phyloP scores from a whole-genome alignment of 2,329 filamentous ascomycete species.

The Colletotrichum caudatum region DNA sequence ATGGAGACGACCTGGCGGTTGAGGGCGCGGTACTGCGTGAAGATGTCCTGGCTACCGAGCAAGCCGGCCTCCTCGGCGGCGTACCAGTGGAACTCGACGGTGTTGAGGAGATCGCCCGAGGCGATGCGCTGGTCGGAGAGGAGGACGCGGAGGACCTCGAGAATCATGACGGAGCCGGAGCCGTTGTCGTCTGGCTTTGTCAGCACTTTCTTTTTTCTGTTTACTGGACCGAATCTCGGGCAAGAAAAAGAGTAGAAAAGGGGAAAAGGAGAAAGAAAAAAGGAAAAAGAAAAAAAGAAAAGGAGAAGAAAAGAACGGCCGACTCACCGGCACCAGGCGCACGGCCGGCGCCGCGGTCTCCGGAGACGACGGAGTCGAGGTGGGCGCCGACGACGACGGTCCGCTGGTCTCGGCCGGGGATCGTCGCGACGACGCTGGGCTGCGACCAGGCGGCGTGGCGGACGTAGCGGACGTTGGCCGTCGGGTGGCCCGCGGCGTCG shows the following conservation, averaged over 20 bases:
- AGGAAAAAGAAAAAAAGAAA: too few relatives aligned
- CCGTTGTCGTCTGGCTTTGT: slow-evolving; percentile 74
- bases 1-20: slow-evolving; percentile 54
- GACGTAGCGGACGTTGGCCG: slow-evolving; percentile 74
- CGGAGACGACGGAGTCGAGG: slow-evolving; percentile 84
- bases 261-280: too few relatives aligned
- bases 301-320: background rate
- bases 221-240: background rate
- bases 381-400: slow-evolving; percentile 84
- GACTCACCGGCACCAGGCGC: slow-evolving; percentile 71
- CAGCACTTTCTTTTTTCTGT: too few relatives aligned
- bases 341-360: slow-evolving; percentile 75
- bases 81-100: slow-evolving; percentile 90
- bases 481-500: slow-evolving; percentile 68
- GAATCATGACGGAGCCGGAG: slow-evolving; percentile 81
- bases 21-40: slow-evolving; percentile 51
- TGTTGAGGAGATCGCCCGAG: slow-evolving; percentile 74
- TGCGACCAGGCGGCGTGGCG: slow-evolving; percentile 77
- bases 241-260: too few relatives aligned
- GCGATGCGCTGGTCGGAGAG: slow-evolving; percentile 72
- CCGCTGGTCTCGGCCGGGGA: slow-evolving; percentile 75
- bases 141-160: slow-evolving; percentile 81
- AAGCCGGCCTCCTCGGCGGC: slow-evolving; percentile 84
- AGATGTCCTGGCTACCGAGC: slow-evolving; percentile 74
- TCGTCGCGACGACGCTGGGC: slow-evolving; percentile 82